Percentiles rank a stretch among this genome's conserved stretches.
These are phyloP conservation scores for Talaromyces verruculosus DNA, from an alignment of 2,329 filamentous ascomycete genomes.

Conservation along the genomic window DNA sequence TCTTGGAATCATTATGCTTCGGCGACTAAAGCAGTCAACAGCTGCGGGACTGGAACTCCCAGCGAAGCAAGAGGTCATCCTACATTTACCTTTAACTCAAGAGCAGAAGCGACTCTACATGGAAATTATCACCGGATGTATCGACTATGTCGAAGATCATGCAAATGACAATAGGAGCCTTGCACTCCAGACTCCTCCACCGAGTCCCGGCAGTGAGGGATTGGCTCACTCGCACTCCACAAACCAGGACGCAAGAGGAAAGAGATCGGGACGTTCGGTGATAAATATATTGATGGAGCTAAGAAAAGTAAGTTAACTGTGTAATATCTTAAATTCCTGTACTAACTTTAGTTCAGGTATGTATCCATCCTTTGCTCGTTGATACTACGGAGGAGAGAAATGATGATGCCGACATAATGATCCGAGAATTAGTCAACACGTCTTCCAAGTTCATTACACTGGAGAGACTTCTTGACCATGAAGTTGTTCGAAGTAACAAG, in stretches of 20 bases:
- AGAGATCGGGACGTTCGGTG: no score
- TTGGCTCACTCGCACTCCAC: no score
- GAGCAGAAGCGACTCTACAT: background rate
- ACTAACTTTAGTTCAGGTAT: slow-evolving; percentile 36
- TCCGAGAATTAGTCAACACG: background rate
- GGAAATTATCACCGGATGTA: background rate
- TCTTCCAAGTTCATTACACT: slow-evolving; percentile 58
- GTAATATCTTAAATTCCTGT: background rate
- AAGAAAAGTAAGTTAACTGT: slow-evolving; percentile 41
- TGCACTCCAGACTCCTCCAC: background rate
- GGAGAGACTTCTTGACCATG: slow-evolving; percentile 42
- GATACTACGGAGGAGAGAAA: slow-evolving; percentile 42
- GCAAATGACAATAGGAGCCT: background rate
- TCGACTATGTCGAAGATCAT: background rate
- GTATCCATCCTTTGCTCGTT: slow-evolving; percentile 56
- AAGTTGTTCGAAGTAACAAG: slow-evolving; percentile 27
- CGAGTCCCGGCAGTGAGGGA: background rate
- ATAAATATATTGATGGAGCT: slow-evolving; percentile 57
- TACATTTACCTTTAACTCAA: background rate
- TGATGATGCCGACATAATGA: slow-evolving; percentile 47
- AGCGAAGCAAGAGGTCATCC: background rate
- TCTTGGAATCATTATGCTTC: slow-evolving; percentile 59
- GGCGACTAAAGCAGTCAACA: slow-evolving; percentile 57
- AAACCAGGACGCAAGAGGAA: no score
- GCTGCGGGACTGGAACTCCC: slow-evolving; percentile 26